These are phyloP conservation scores for Penicillium desertorum DNA, from an alignment of 495 filamentous ascomycete genomes.

Conservation along the genomic window DNA sequence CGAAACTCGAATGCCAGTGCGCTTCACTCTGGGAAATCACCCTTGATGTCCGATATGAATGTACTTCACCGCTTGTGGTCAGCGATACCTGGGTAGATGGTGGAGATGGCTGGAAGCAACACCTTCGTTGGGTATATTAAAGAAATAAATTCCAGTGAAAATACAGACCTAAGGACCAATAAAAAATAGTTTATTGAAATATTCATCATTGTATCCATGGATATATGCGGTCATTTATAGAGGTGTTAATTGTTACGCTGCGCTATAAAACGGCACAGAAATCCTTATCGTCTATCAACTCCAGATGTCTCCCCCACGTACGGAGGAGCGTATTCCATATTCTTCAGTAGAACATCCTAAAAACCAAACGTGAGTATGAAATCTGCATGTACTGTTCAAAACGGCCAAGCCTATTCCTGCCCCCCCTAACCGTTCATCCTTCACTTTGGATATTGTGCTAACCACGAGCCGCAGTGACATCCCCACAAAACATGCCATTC, in stretches of 20 bases:
- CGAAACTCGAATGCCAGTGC: too few species aligned
- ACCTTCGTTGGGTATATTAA: neutral
- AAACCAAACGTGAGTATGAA: neutral
- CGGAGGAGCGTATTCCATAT: neutral
- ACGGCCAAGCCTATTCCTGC: neutral
- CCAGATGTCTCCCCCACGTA: neutral
- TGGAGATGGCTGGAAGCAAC: neutral
- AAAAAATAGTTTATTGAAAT: neutral
- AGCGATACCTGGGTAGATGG: neutral
- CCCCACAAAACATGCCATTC: slow-evolving; percentile 69
- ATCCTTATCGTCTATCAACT: slow-evolving; percentile 23
- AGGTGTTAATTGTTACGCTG: neutral
- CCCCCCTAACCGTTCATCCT: neutral
- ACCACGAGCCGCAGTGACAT: slow-evolving; percentile 8
- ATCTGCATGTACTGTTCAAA: neutral
- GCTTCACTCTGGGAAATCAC: neutral
- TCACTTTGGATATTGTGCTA: slow-evolving; percentile 3
- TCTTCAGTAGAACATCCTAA: neutral
- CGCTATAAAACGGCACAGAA: slow-evolving; percentile 5
- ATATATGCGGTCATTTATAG: neutral
- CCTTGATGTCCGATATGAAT: neutral
- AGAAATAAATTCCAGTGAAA: neutral
- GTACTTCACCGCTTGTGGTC: neutral
- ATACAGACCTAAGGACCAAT: neutral
- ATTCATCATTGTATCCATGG: neutral